Conservation (phyloP, 2,329 filamentous ascomycete species). For the Tolypocladium cylindrosporum region DNA sequence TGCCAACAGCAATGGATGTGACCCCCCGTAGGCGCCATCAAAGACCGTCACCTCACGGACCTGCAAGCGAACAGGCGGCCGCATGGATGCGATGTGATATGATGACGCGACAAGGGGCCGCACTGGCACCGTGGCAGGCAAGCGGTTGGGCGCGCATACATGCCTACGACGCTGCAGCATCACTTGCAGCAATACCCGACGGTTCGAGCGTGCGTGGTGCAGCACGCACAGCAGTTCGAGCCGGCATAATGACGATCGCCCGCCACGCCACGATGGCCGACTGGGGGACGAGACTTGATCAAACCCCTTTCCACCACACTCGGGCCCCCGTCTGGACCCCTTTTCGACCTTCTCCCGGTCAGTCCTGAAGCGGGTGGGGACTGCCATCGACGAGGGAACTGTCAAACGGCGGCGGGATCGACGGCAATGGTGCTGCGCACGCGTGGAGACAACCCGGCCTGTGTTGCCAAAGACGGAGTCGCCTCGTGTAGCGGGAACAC, state of each 20-base stretch:
- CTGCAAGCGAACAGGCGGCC: neutral
- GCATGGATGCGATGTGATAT: neutral
- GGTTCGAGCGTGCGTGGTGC: neutral
- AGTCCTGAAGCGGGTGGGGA: neutral
- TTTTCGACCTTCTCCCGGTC: neutral
- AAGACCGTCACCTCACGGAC: neutral
- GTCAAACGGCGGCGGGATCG: neutral
- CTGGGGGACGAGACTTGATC: neutral
- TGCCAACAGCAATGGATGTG: neutral
- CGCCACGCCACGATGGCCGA: neutral
- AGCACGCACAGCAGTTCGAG: neutral
- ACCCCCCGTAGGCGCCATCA: neutral
- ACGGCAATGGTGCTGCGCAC: neutral
- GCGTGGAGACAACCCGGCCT: neutral
- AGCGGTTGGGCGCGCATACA: no score
- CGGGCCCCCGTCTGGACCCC: neutral
- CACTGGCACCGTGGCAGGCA: neutral
- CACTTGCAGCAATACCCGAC: neutral
- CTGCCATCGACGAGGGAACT: neutral
- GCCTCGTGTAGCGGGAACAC: neutral
- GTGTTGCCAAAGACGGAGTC: neutral
- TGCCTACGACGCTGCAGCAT: neutral
- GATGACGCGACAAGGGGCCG: neutral
- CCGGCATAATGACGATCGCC: neutral
- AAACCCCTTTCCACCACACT: neutral